Percentiles rank a stretch among this genome's conserved stretches.
Evolutionary conservation across 495 filamentous ascomycete genomes (phyloP).

Genomic region (Gamarada debralockiae): DNA sequence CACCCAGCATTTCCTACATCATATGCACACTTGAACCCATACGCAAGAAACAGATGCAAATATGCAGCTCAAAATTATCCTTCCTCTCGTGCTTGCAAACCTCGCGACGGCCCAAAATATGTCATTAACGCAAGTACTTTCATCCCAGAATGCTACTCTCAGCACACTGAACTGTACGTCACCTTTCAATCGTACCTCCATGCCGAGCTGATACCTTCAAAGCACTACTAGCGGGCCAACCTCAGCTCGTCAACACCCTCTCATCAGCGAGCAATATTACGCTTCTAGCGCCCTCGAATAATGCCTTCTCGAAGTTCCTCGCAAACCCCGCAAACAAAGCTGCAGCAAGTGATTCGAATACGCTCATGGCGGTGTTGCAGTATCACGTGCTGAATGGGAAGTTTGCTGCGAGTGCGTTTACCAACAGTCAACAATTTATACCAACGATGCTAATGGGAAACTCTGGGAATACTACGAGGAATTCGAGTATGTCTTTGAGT

Average conservation of each 20-base stretch:
- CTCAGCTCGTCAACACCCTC: constrained; percentile 36
- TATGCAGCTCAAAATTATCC: constrained; percentile 35
- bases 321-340: constrained; percentile 22
- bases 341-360: constrained; percentile 26
- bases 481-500: constrained; percentile 43
- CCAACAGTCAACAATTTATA: constrained; percentile 42
- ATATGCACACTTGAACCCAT: too few species aligned
- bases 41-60: too few species aligned
- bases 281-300: constrained; percentile 59
- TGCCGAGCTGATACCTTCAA: constrained; percentile 3
- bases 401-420: constrained; percentile 37
- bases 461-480: too few species aligned
- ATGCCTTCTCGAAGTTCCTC: constrained; percentile 45
- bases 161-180: constrained; percentile 36
- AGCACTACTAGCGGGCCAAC: constrained; percentile 38
- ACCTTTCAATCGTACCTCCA: neutral
- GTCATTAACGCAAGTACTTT: constrained; percentile 31
- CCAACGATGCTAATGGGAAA: constrained; percentile 49
- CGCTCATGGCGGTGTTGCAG: constrained; percentile 46
- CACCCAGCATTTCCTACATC: too few species aligned
- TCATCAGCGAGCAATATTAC: constrained; percentile 50
- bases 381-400: constrained; percentile 64
- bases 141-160: constrained; percentile 34
- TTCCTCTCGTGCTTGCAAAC: constrained; percentile 19
- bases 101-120: constrained; percentile 31